Evolutionary conservation across 2,329 filamentous ascomycete genomes (phyloP).

Genomic region (Herpotrichia juniperi): DNA sequence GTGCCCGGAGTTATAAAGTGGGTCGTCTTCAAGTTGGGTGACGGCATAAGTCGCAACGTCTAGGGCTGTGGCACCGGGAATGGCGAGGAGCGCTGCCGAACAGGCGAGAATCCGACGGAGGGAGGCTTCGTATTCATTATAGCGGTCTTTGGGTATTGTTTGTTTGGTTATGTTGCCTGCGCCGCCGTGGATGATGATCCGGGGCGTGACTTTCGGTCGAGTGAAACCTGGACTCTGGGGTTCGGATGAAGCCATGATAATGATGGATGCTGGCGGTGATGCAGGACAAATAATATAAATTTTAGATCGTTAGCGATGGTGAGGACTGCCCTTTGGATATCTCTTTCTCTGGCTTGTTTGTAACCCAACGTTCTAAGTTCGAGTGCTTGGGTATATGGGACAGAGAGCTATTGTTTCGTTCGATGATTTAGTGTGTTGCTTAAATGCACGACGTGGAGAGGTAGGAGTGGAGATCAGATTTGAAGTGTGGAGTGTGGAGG

Average conservation of each 20-base stretch:
- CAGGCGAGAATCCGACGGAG: slow-evolving; percentile 43
- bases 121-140: slow-evolving; percentile 45
- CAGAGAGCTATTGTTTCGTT: too few relatives aligned
- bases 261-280: background rate
- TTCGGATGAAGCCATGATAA: background rate
- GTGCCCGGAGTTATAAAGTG: slow-evolving; percentile 82
- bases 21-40: slow-evolving; percentile 74
- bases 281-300: background rate
- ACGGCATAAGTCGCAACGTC: slow-evolving; percentile 79
- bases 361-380: too few relatives aligned
- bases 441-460: too few relatives aligned
- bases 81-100: slow-evolving; percentile 31
- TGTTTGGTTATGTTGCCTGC: slow-evolving; percentile 53
- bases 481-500: too few relatives aligned
- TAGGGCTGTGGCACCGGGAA: slow-evolving; percentile 63
- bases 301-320: too few relatives aligned
- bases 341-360: background rate
- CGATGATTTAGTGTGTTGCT: too few relatives aligned
- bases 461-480: too few relatives aligned
- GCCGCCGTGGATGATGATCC: slow-evolving; percentile 57
- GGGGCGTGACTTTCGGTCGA: slow-evolving; percentile 35
- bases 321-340: background rate
- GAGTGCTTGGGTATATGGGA: too few relatives aligned
- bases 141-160: slow-evolving; percentile 44
- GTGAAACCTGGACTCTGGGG: background rate